These are phyloP conservation scores for Clonostachys solani DNA, from an alignment of 2,329 filamentous ascomycete genomes.

Conservation along the genomic window DNA sequence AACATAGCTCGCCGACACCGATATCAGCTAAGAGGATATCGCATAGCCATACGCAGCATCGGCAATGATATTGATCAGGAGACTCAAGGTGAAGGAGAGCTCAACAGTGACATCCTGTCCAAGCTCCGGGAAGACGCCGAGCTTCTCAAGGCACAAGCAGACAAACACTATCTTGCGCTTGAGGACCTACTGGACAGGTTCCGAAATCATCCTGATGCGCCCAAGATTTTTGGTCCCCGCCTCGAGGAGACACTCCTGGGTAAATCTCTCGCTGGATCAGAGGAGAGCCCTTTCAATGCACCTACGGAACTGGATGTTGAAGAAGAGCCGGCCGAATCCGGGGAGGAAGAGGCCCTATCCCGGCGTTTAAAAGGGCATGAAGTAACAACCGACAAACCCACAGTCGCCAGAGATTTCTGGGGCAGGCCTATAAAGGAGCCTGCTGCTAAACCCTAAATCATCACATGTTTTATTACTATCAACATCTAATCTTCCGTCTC, in stretches of 20 bases:
- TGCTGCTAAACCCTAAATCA: too few species aligned
- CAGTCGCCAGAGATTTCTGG: background rate
- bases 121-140: background rate
- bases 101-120: background rate
- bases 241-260: background rate
- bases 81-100: background rate
- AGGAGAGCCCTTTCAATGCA: background rate
- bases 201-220: background rate
- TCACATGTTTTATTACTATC: too few species aligned
- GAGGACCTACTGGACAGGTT: background rate
- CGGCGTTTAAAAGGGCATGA: too few species aligned
- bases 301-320: background rate
- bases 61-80: background rate
- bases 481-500: too few species aligned
- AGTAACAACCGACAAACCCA: too few species aligned
- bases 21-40: background rate
- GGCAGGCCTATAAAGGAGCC: background rate
- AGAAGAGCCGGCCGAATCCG: too few species aligned
- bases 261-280: background rate
- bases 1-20: background rate
- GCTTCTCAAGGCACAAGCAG: slow-evolving; percentile 1
- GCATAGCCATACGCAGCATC: slow-evolving; percentile 1
- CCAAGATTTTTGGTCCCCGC: background rate
- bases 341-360: too few species aligned
- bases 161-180: background rate